Evolutionary conservation across 116 monocot species (phyloP), one percentile per base, ranked within the genome.

Genomic region (Trichopus zeylanicus): DNA sequence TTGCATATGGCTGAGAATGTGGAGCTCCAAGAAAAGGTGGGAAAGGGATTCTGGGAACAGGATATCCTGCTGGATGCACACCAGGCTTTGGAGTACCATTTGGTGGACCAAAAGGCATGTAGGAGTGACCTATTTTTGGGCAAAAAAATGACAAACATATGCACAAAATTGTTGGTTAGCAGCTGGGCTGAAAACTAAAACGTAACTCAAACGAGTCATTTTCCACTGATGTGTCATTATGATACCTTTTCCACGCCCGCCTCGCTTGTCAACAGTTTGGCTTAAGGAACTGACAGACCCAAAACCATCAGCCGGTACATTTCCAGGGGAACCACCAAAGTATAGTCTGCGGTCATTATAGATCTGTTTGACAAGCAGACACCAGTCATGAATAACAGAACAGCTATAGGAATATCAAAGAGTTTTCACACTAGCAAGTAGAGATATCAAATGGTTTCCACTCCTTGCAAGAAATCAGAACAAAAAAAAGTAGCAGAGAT

Each of bases 1-100:
- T 98, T 51, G 97, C 84, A 73, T 98, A 98, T 27, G 97, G 91
- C 52, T 98, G 97, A 59, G 97, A 85, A 39, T 91, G 97, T 23
- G 91, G 97, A 25, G 73, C 97, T 1, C 71, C 84, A 49, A 87
- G 81, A 46, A 91, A 98, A 37, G 91, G 81, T 57, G 91, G 84
- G 66, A 98, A 71, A 63, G 97, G 91, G 20, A 87, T 75, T 55
- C 88, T 67, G 34, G 84, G 76, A 46, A 87, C 28, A 9, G 91
- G 82, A 69, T 74, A 87, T 38, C 76, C 88, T 31, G 72, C 68
- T 69, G 84, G 77, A 29, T 86, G 84, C 51, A 84, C 70, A 65
- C 70, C 78, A 51, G 91, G 80, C 61, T 88, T 87, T 55, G 78
- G 81, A 23, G 66, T 53, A 42, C 91, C 91, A 85, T 91, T 98